A percentile compares a stretch with the other conserved stretches of the same genome.
Evolutionary conservation across 2,329 filamentous ascomycete genomes (phyloP).

Genomic region (Sphaerulina populicola): DNA sequence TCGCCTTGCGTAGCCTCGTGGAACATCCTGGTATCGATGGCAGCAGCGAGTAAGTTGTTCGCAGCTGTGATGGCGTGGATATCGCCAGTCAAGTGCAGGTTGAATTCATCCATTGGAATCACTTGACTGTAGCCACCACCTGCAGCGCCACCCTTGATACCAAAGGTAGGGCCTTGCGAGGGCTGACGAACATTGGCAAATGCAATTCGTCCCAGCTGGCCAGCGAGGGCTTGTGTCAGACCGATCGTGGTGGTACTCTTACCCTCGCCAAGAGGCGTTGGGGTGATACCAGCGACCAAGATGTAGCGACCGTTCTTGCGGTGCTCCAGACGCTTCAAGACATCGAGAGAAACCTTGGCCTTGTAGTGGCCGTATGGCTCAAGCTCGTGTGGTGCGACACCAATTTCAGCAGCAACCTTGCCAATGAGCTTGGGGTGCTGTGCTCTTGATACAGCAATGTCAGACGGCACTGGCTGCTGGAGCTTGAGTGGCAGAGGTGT

Average conservation of each 20-base stretch:
- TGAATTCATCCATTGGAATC: constrained; percentile 99
- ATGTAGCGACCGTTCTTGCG: constrained; percentile 84
- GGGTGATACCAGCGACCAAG: constrained; percentile 89
- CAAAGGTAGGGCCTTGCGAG: constrained; percentile 94
- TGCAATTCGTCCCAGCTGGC: constrained; percentile 74
- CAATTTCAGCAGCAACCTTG: constrained; percentile 72
- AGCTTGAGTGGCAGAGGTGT: constrained; percentile 76
- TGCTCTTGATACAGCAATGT: constrained; percentile 82
- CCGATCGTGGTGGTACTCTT: constrained; percentile 98
- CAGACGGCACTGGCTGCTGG: constrained; percentile 76
- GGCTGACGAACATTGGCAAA: constrained; percentile 97
- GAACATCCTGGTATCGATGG: constrained; percentile 96
- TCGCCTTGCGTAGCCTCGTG: constrained; percentile 95
- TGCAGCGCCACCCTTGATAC: constrained; percentile 96
- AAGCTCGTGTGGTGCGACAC: constrained; percentile 78
- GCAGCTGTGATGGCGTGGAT: constrained; percentile 96
- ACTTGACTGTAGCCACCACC: constrained; percentile 98
- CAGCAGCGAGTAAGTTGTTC: constrained; percentile 92
- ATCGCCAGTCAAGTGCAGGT: constrained; percentile 92
- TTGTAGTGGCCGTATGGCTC: constrained; percentile 95
- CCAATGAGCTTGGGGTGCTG: constrained; percentile 92
- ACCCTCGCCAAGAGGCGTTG: constrained; percentile 90
- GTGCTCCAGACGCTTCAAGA: constrained; percentile 77
- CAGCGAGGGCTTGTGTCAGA: constrained; percentile 83
- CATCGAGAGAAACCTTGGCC: constrained; percentile 79